Base-by-base conservation (phyloP, 495 filamentous ascomycete genomes). In the Lophium mytilinum region DNA sequence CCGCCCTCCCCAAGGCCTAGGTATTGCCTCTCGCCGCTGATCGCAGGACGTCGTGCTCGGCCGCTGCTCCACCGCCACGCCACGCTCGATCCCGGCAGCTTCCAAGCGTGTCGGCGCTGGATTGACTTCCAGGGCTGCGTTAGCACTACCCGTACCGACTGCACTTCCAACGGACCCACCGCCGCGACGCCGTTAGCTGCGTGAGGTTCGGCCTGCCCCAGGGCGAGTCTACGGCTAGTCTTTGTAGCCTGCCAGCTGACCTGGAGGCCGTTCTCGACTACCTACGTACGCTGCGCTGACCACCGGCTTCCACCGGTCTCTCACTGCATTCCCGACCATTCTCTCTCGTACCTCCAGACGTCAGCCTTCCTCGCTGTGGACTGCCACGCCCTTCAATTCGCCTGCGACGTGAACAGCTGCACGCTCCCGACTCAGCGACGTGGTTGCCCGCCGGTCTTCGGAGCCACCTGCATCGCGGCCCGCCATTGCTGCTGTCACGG, bases 401-500 rank as follows among this genome's bases (percentile, higher is more conserved):
- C 24, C 24, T 6, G 6, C 24, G 24, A 30, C 24, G 24, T 30
- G 24, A 30, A 30, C 24, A 30, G 24, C 24, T 30, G 24, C 24
- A 30, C 3, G 3, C 24, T 30, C 24, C 24, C 24, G 24, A 30
- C 24, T 30, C 24, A 30, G 24, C 24, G 53, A 53, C 53, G 56
- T 60, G 57, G 50, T 60, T 57, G 37, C 15, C 21, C 49, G 53
- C 57, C 53, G 61, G 61, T 55, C 40, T 57, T 60, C 53, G 53
- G 61, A 57, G 60, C 40, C 11, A 24, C 24, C 52, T 53, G 52
- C 57, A 55, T 40, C 18, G 46, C 41, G 17, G 33, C 53, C 42
- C 17, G 52, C 24, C 53, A 51, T n/a, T 19, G 9, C n/a, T 1
- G 21, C 17, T 18, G 8, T 33, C 39, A 21, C 54, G 18, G 30